Base-by-base conservation (phyloP, 2,329 filamentous ascomycete species). In the Clonostachys rosea region DNA sequence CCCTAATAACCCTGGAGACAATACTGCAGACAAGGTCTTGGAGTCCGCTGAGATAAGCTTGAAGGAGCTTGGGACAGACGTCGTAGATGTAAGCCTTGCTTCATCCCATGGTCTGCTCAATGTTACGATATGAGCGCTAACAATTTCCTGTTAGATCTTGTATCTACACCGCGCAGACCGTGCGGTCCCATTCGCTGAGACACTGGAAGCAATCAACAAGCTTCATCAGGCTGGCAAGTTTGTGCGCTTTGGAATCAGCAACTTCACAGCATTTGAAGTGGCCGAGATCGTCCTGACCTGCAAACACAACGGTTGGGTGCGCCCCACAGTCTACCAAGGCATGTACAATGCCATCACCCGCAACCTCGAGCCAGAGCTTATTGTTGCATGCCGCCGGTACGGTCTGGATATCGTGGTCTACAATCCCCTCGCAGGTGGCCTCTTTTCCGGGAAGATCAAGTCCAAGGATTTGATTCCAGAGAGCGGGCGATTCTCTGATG, bases 141-240 rank as follows among this genome's bases (percentile, higher is more conserved):
- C 14, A 14, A 40, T 40, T 13, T 35, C 24, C 20, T n/a, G 20
- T 37, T 17, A 69, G 66, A 51, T 69, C 14, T 61, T 69, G 10
- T 69, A 69, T 47, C 60, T 69, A 37, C 67, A 69, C 50, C 55
- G 57, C 2, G 74, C 46, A 50, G 78, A 83, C 59, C 79, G 85
- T 11, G 79, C 74, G 1, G 78, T 85, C 2, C 87, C 86, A 0
- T 95, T 95, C 57, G 81, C 82, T 8, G 86, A 94, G 65, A 94
- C 91, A 0, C 75, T 96, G 16, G 79, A 83, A 56, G 87, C 85
- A 5, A 75, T 91, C 49, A 81, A 96, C 63, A 83, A 90, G 66
- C 70, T 96, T 45, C 89, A 95, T 73, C 89, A 90, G 66, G 80
- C 87, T 48, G 89, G 90, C 50, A 94, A 92, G 63, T 95, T 96